Base-by-base conservation (phyloP, 2,329 filamentous ascomycete genomes). In the Fusarium aywerte region DNA sequence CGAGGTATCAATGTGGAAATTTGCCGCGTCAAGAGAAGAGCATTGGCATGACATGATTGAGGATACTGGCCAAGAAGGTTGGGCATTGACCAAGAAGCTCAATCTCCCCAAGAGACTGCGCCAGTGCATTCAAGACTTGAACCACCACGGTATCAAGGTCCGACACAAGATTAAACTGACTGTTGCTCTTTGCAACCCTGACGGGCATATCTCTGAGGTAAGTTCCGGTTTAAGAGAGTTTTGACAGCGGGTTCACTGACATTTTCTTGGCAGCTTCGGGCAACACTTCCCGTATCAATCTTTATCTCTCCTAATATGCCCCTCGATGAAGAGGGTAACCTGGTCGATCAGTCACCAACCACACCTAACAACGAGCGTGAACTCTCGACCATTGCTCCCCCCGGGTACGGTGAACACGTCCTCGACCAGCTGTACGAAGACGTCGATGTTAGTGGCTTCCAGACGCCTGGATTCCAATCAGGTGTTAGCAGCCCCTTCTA, bases 271-370 rank as follows among this genome's bases (percentile, higher is more conserved):
- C 52, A 92, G 89, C 87, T 97, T 51, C 90, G 95, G 51, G 95
- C 95, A 44, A 96, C 93, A 39, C 87, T 98, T 31, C 94, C 96
- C 2, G 87, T 98, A 16, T 93, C 93, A 54, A 90, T 99, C 36
- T 97, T 97, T 80, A 97, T 98, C 69, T 99, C 96, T 7, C 95
- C 96, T 1, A 96, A 96, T 74, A 89, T 97, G 73, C 91, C 93
- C 0, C 87, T 97, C 35, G 92, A 96, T 73, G 93, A 97, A 51
- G 87, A 95, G 62, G 96, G 97, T 71, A 90, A 92, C 72, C 85
- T 98, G 3, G 82, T 92, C 52, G 84, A 85, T 52, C 85, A 88
- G 73, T 82, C 82, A n/a, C 83, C 85, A 47, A 66, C 71, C 82
- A 63, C 60, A 16, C 75, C 76, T 81, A 60, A 79, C 12, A 52